These are phyloP conservation scores for Macrophomina phaseolina DNA, from an alignment of 2,329 filamentous ascomycete species.

Conservation along the genomic window DNA sequence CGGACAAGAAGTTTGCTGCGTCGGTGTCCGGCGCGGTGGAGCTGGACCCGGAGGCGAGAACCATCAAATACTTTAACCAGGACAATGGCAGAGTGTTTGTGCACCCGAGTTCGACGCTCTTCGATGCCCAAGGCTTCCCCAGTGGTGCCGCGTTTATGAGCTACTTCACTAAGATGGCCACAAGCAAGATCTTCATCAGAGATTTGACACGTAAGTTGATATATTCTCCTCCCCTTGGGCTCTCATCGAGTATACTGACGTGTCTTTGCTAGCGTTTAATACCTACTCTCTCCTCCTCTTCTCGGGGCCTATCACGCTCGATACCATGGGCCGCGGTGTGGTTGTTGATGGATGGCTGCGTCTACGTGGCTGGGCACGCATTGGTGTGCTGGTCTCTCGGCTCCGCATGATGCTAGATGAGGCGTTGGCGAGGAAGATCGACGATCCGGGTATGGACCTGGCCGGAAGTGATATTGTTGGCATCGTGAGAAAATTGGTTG, in stretches of 20 bases:
- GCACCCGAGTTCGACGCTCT: conserved; percentile 86
- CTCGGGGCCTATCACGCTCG: conserved; percentile 80
- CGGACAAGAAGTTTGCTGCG: conserved; percentile 92
- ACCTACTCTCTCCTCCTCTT: conserved; percentile 88
- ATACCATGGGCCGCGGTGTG: conserved; percentile 84
- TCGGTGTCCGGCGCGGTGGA: conserved; percentile 89
- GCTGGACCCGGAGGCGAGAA: conserved; percentile 87
- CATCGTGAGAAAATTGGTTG: conserved; percentile 79
- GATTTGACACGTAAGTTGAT: conserved; percentile 71
- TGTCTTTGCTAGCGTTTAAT: conserved; percentile 67
- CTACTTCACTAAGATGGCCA: conserved; percentile 92
- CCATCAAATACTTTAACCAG: conserved; percentile 85
- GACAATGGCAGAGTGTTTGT: conserved; percentile 76
- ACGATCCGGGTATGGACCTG: conserved; percentile 69
- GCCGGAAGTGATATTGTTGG: conserved; percentile 70
- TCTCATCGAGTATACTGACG: not conserved
- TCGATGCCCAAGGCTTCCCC: conserved; percentile 79
- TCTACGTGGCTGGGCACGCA: conserved; percentile 89
- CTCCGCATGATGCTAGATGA: conserved; percentile 86
- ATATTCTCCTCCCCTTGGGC: not conserved
- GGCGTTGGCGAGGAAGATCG: conserved; percentile 79
- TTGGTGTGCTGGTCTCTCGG: conserved; percentile 85
- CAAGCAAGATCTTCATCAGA: conserved; percentile 87
- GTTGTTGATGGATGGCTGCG: conserved; percentile 90
- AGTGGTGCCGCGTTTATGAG: conserved; percentile 76